Evolutionary conservation across 768 basidiomycete species (phyloP), one percentile per base, ranked within the genome.

Genomic region (Boletus speciosus): DNA sequence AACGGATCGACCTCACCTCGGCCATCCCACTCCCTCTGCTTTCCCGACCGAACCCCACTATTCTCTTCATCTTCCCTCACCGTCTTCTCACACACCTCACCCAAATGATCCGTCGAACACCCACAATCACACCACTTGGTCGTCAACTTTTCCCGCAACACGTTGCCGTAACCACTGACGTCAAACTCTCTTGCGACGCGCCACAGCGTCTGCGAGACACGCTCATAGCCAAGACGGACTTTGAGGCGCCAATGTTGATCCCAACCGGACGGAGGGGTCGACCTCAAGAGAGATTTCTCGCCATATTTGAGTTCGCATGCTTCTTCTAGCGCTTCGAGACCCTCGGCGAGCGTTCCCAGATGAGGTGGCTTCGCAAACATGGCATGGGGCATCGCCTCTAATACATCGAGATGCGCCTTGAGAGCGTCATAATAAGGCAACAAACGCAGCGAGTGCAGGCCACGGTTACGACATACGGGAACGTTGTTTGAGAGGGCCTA

Each of bases 51-150:
- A 0, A 80, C 76, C 1, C 82, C 76, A 38, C 74, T 79, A 52
- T 82, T 83, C 59, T 82, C 81, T 61, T 87, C 87, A 29, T 86
- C 86, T 64, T 85, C 82, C 45, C 85, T 67, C 32, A 88, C 86
- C 8, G 85, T 85, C 52, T 77, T 76, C 71, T 88, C 87, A 57
- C 88, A 88, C 15, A 89, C 87, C 65, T 88, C 86, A 1, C 85
- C 83, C 12, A 89, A 72, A 62, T 88, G 86, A 65, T 88, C 87
- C 27, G 87, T 88, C 45, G 86, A 88, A 64, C 87, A 89, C 1
- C 87, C 87, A 69, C 87, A 89, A 54, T 88, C 86, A 64, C 87
- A 89, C 87, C 88, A 89, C 60, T 88, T 88, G 5, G 76, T 78
- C 12, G 82, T 84, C 49, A 89, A 67, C 68, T 89, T 89, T 59